Evolutionary conservation across 148 eudicot species (phyloP).

Genomic region (Simmondsia chinensis): DNA sequence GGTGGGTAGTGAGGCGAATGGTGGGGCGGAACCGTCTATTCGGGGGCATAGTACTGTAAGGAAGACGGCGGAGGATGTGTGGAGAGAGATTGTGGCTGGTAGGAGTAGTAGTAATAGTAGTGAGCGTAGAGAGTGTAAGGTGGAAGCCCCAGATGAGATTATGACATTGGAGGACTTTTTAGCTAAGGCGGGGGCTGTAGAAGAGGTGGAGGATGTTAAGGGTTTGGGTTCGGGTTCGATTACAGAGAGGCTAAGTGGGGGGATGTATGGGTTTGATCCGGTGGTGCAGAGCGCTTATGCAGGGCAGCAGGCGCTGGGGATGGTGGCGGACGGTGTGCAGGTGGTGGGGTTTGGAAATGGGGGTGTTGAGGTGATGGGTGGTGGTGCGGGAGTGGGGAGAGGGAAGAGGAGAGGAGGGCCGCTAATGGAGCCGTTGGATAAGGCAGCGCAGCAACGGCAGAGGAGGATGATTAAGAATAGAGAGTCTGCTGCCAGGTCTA

Average conservation of each 20-base stretch:
- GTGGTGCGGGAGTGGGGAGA: slow-evolving; percentile 27
- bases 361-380: slow-evolving; percentile 18
- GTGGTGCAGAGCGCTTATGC: slow-evolving; percentile 11
- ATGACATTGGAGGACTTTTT: slow-evolving; percentile 92
- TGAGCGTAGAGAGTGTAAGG: slow-evolving; percentile 35
- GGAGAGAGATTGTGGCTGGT: slow-evolving; percentile 68
- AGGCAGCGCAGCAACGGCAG: slow-evolving; percentile 74
- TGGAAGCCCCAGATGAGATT: slow-evolving; percentile 46
- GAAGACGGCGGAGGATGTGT: slow-evolving; percentile 70
- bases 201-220: slow-evolving; percentile 26
- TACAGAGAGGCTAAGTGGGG: slow-evolving; percentile 22
- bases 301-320: slow-evolving; percentile 5
- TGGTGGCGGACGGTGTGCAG: slow-evolving; percentile 4
- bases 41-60: slow-evolving; percentile 4
- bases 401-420: slow-evolving; percentile 45
- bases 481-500: slow-evolving; percentile 84
- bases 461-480: slow-evolving; percentile 92
- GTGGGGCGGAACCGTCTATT: slow-evolving; percentile 5
- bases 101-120: not conserved
- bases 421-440: slow-evolving; percentile 54
- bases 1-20: slow-evolving; percentile 9
- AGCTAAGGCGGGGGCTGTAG: slow-evolving; percentile 50
- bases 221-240: slow-evolving; percentile 5
- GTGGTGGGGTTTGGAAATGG: slow-evolving; percentile 23
- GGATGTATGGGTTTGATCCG: slow-evolving; percentile 22